phyloP scores from a whole-genome alignment of 2,329 filamentous ascomycete genomes.

The Aspergillus fijiensis region DNA sequence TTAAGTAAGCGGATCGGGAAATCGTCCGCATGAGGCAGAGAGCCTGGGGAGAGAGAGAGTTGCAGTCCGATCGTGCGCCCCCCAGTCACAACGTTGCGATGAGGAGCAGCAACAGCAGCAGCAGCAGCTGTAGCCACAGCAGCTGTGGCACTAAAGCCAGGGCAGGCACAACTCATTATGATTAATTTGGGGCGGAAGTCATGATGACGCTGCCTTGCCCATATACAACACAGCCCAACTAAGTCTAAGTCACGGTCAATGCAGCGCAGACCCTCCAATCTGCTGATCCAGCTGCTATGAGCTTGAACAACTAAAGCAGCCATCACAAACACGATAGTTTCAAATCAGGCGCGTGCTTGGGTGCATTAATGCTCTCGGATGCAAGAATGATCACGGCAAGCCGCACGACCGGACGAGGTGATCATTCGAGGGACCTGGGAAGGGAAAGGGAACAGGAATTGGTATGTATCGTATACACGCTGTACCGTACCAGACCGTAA shows the following conservation, averaged over 20 bases:
- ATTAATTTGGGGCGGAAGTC: constrained; percentile 7
- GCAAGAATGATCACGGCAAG: constrained; percentile 18
- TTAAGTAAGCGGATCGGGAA: not conserved
- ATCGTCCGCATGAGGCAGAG: not conserved
- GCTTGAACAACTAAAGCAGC: not conserved
- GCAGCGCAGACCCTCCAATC: not conserved
- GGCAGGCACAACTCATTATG: not conserved
- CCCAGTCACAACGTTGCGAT: not conserved
- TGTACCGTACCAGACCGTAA: constrained; percentile 8
- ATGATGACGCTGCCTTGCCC: constrained; percentile 1
- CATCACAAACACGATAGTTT: not conserved
- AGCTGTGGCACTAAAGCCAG: not conserved
- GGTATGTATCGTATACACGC: not conserved
- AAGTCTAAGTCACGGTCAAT: too few species aligned
- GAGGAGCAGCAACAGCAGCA: not conserved
- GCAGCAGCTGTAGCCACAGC: not conserved
- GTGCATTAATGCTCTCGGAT: constrained; percentile 14
- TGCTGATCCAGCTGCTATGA: not conserved
- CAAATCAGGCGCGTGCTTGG: not conserved
- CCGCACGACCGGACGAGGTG: constrained; percentile 21
- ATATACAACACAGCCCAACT: too few species aligned
- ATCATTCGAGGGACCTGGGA: constrained; percentile 5
- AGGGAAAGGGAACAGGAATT: not conserved
- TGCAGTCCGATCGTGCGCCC: not conserved
- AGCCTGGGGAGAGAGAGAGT: not conserved